Evolutionary conservation across 345 rosid genomes (phyloP).

Genomic region (Eucalyptus decipiens): DNA sequence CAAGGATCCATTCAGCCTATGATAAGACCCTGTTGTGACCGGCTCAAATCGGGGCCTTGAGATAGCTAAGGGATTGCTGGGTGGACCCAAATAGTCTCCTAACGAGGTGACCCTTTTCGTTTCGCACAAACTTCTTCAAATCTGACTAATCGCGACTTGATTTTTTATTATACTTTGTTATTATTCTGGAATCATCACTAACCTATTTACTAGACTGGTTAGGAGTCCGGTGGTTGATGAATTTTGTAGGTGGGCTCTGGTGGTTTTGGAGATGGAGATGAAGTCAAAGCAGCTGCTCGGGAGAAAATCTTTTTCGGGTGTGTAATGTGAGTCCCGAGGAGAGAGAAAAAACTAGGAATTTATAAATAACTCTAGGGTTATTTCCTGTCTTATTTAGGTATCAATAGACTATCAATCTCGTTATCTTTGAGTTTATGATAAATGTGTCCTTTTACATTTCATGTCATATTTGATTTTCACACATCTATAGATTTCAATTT

Average conservation of each 20-base stretch:
- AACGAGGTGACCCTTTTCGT: not conserved
- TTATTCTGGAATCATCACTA: not conserved
- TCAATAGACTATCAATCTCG: not conserved
- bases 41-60: too few relatives aligned
- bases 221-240: accelerated
- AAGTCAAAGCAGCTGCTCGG: accelerated
- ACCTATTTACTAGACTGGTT: too few relatives aligned
- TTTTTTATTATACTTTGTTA: too few relatives aligned
- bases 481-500: not conserved
- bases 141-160: accelerated
- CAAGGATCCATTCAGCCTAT: not conserved
- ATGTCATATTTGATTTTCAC: not conserved
- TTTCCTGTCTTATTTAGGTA: not conserved
- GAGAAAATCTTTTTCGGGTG: not conserved
- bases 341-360: not conserved
- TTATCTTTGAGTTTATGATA: not conserved
- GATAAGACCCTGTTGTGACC: not conserved
- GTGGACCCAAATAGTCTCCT: not conserved
- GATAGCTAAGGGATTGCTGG: not conserved
- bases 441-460: not conserved
- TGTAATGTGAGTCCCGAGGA: not conserved
- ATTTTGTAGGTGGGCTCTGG: accelerated
- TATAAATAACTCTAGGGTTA: not conserved
- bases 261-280: not conserved
- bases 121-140: accelerated